Evolutionary conservation across 169 alveolate genomes (phyloP), one percentile per base, ranked within the genome.

Genomic region (Plasmodium cynomolgi): DNA sequence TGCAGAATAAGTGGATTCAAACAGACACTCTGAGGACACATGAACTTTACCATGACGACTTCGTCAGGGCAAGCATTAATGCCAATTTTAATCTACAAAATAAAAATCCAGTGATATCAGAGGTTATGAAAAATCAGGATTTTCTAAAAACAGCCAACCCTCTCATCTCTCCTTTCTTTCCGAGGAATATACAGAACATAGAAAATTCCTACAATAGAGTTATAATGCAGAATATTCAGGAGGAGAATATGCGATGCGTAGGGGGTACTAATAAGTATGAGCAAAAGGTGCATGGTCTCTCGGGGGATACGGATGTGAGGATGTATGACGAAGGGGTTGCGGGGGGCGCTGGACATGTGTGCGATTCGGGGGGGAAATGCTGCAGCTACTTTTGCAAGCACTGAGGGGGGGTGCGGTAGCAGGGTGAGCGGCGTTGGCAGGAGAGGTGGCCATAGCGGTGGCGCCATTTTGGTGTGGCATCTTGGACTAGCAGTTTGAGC

Each of bases 1-100:
- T 95, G 54, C 97, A 95, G 84, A 95, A 95, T 47, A 95, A 92
- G 77, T 95, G 97, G 97, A 95, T 95, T 34, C 90, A 90, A n/a
- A 83, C 97, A 13, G 96, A 95, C 39, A 95, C 97, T 2, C 81
- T 95, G 31, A 95, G 93, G 58, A 95, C 96, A 13, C 97, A 95
- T 80, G 97, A 95, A 37, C 95, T 95, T 93, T 95, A 95, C 88
- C 92, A 91, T 23, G 83, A 95, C 58, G 92, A 95, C 81, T 95
- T 95, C 88, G 81, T 95, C 41, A 84, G 73, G 68, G 93, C 86
- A 50, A 86, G 62, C 17, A 50, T 86, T 3, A 50, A 74, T 56
- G 84, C 93, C 15, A 86, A 86, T 56, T 75, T 54, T 29, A 86
- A 86, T 56, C 29, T 75, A n/a, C 79, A 56, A 56, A 86, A 58